Conservation (phyloP, 768 basidiomycete genomes). For the Botryobasidium botryosum region DNA sequence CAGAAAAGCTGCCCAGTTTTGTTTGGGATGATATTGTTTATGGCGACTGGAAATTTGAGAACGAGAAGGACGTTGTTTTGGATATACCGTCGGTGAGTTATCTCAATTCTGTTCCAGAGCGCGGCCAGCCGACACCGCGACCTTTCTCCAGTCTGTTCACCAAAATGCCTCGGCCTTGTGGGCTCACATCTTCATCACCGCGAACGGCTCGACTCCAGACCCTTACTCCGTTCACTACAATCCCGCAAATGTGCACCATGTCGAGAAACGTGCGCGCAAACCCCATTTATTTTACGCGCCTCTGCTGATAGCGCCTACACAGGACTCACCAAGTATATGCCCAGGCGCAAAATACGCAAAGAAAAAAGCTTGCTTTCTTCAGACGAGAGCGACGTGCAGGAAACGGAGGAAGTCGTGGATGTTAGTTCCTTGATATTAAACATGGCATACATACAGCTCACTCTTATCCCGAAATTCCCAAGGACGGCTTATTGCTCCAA, state of each 20-base stretch:
- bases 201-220: slow-evolving; percentile 46
- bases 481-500: slow-evolving; percentile 49
- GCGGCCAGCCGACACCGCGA: background rate
- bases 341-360: slow-evolving; percentile 54
- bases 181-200: slow-evolving; percentile 65
- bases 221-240: slow-evolving; percentile 37
- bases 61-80: slow-evolving; percentile 39
- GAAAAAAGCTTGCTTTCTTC: slow-evolving; percentile 58
- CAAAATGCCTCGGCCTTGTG: slow-evolving; percentile 58
- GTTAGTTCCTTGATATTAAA: slow-evolving; percentile 16
- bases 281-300: background rate
- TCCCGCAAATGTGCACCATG: slow-evolving; percentile 42
- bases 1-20: slow-evolving; percentile 38
- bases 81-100: slow-evolving; percentile 46
- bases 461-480: background rate
- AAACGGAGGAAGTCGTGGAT: slow-evolving; percentile 16
- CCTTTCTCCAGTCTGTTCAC: slow-evolving; percentile 40
- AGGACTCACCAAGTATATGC: slow-evolving; percentile 80
- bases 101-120: background rate
- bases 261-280: slow-evolving; percentile 45
- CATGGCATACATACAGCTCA: background rate
- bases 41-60: slow-evolving; percentile 53
- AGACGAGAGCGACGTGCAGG: slow-evolving; percentile 23
- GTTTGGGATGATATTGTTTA: slow-evolving; percentile 65
- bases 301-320: background rate